Base-by-base conservation (phyloP, 345 rosid genomes). In the Mallotus nudiflorus region DNA sequence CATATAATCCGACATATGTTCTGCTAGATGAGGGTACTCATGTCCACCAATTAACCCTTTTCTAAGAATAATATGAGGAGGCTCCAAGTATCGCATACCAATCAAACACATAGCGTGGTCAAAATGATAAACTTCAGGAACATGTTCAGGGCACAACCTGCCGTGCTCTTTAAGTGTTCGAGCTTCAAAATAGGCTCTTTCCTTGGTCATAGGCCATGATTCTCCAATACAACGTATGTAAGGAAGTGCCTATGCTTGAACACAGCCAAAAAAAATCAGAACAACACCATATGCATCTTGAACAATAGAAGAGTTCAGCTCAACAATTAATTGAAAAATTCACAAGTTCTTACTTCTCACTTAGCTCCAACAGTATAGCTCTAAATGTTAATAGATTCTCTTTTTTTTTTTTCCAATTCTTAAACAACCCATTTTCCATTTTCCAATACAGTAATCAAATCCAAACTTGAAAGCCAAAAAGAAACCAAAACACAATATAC, bases 141-240 rank as follows among this genome's bases (percentile, higher is more conserved):
- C 99, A 84, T 92, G 92, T 45, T 82, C 85, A 0, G 97, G 89
- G 62, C 92, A 84, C 70, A 89, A 78, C 37, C 39, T 55, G 15
- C 92, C 91, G 24, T 95, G 94, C 75, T 86, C 85, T 80, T 78
- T 85, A 77, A 90, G 77, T 18, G 91, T 85, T 29, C 75, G 0
- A 24, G 86, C 84, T 80, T 95, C 99, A 63, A 90, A 95, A 72
- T 90, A 92, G 29, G 98, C 92, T 69, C 99, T 80, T 77, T 95
- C 97, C 82, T 90, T 95, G 0, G 96, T 90, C 97, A 95, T 87
- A 14, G 99, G 97, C 99, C 98, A 95, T 0, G 98, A 85, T 67
- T 92, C 99, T 60, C 99, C 99, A 9, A 95, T 89, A 72, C 84
- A 82, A 0, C 99, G 91, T 44, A 95, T 12, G 70, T 92, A 95